Evolutionary conservation across 2,329 filamentous ascomycete species (phyloP).

Genomic region (Ophiostoma montium): DNA sequence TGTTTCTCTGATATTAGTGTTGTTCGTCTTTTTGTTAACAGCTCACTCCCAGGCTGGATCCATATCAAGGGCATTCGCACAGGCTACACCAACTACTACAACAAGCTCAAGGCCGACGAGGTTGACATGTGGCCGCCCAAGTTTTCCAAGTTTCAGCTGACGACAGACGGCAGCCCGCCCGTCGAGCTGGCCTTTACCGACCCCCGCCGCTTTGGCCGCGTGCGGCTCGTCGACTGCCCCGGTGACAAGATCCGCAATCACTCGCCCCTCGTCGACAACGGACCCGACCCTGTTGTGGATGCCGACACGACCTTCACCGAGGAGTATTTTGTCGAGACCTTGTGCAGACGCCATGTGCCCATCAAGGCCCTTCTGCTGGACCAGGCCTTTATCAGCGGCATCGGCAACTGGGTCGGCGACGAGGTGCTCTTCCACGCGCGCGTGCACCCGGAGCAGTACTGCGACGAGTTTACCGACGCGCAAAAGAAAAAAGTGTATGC

Average conservation of each 20-base stretch:
- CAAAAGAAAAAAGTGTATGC: conserved; percentile 61
- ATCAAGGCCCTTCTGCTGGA: conserved; percentile 82
- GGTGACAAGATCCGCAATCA: conserved; percentile 61
- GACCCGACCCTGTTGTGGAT: conserved; percentile 82
- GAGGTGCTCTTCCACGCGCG: conserved; percentile 83
- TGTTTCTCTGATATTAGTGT: neutral
- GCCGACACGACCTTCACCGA: conserved; percentile 58
- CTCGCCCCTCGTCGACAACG: conserved; percentile 77
- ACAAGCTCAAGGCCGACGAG: conserved; percentile 47
- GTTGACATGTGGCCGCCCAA: conserved; percentile 68
- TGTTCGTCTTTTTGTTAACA: neutral
- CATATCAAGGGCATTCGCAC: conserved; percentile 69
- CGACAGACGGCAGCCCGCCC: conserved; percentile 39
- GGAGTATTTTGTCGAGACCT: conserved; percentile 56
- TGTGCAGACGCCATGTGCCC: conserved; percentile 66
- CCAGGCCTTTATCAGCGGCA: conserved; percentile 76
- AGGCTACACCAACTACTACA: conserved; percentile 71
- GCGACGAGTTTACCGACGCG: conserved; percentile 59
- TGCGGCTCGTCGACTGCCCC: conserved; percentile 70
- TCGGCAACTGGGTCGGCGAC: conserved; percentile 96
- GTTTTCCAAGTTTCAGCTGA: conserved; percentile 74
- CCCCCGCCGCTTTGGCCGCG: conserved; percentile 59
- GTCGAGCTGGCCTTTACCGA: conserved; percentile 71
- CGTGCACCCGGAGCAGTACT: conserved; percentile 87
- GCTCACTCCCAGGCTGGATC: conserved; percentile 43